Conservation (phyloP, 2,329 filamentous ascomycete genomes). For the Ascochyta pisi region DNA sequence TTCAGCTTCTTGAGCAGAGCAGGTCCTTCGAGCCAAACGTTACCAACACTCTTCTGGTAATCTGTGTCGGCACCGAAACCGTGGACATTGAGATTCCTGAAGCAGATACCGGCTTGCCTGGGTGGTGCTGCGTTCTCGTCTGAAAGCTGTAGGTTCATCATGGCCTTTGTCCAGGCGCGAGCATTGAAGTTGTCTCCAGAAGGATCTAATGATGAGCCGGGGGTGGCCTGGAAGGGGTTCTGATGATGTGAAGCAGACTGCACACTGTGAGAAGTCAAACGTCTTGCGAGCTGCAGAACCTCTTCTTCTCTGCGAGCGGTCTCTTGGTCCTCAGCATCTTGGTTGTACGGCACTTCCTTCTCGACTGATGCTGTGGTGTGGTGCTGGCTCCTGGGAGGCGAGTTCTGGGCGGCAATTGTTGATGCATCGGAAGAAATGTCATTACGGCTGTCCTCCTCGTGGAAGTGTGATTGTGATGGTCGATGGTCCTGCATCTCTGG, state of each 20-base stretch:
- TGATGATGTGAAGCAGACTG: constrained; percentile 46
- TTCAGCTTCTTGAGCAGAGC: constrained; percentile 47
- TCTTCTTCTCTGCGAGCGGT: constrained; percentile 41
- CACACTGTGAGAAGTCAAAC: constrained; percentile 50
- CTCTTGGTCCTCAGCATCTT: constrained; percentile 30
- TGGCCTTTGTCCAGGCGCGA: constrained; percentile 57
- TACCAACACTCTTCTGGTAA: constrained; percentile 60
- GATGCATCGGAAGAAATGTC: constrained; percentile 41
- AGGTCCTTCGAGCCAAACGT: constrained; percentile 53
- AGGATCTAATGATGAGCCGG: constrained; percentile 56
- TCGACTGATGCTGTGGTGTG: constrained; percentile 11
- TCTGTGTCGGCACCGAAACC: constrained; percentile 58
- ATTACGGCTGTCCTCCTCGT: constrained; percentile 17
- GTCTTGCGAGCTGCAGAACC: constrained; percentile 52
- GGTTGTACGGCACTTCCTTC: constrained; percentile 31
- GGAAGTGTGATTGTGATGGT: constrained; percentile 23
- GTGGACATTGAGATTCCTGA: constrained; percentile 56
- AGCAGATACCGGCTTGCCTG: constrained; percentile 56
- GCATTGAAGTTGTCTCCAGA: constrained; percentile 56
- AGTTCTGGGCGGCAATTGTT: constrained; percentile 40
- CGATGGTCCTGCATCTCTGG: constrained; percentile 37
- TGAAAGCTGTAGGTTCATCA: constrained; percentile 54
- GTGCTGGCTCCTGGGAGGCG: constrained; percentile 30
- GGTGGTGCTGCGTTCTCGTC: constrained; percentile 52
- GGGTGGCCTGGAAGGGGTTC: constrained; percentile 49